These are phyloP conservation scores for Aegilops longissima DNA, from an alignment of 176 grass and related monocot genomes.

Conservation along the genomic window DNA sequence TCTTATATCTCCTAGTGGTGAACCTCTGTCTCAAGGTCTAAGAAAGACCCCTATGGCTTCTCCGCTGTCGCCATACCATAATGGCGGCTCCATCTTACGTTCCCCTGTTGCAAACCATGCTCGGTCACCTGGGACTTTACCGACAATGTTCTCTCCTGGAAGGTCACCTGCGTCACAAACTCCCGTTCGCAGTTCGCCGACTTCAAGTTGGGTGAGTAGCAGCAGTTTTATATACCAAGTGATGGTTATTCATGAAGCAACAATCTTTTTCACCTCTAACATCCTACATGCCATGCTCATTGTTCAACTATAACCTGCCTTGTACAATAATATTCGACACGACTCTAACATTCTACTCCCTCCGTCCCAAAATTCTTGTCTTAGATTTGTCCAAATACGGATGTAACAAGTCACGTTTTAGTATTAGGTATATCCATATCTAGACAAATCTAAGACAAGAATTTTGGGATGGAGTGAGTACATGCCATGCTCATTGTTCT, in stretches of 20 bases:
- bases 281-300: background rate
- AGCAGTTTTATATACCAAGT: background rate
- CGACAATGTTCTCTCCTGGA: slow-evolving; percentile 44
- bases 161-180: slow-evolving; percentile 49
- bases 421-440: no score
- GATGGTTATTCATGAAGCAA: background rate
- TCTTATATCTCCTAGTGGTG: slow-evolving; percentile 51
- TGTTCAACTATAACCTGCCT: background rate
- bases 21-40: slow-evolving; percentile 43
- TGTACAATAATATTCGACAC: no score
- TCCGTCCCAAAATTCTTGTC: no score
- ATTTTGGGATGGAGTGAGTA: no score
- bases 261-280: background rate
- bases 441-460: no score
- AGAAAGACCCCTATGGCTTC: slow-evolving; percentile 64
- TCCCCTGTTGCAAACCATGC: slow-evolving; percentile 47
- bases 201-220: slow-evolving; percentile 42
- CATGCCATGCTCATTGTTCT: slow-evolving; percentile 3
- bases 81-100: slow-evolving; percentile 38
- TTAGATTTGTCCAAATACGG: no score
- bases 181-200: slow-evolving; percentile 21
- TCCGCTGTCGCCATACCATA: slow-evolving; percentile 59
- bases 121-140: slow-evolving; percentile 47
- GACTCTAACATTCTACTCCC: no score
- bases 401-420: no score